phyloP scores from a whole-genome alignment of 2,329 filamentous ascomycete species.

The Penicillium sp. region DNA sequence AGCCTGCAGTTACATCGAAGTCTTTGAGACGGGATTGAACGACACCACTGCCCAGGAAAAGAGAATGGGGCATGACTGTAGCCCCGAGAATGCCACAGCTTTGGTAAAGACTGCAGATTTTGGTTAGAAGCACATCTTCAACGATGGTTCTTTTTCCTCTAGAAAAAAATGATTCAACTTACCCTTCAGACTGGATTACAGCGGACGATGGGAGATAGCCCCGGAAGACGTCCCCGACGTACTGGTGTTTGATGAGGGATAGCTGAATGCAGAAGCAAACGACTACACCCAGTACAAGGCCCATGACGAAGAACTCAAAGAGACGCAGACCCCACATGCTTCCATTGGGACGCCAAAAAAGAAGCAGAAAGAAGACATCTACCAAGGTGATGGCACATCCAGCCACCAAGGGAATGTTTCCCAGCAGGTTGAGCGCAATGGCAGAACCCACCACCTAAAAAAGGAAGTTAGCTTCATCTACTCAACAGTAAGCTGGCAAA shows the following conservation, averaged over 20 bases:
- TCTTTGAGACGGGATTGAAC: constrained; percentile 50
- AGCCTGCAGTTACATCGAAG: constrained; percentile 42
- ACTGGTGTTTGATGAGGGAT: constrained; percentile 46
- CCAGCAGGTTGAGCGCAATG: constrained; percentile 51
- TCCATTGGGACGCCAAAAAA: constrained; percentile 51
- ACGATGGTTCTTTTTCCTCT: no score
- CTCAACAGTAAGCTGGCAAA: not conserved
- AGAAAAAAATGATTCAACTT: constrained; percentile 10
- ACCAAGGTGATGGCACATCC: constrained; percentile 54
- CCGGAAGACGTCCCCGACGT: constrained; percentile 49
- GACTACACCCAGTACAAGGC: constrained; percentile 51
- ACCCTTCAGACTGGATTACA: constrained; percentile 49
- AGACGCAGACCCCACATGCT: constrained; percentile 48
- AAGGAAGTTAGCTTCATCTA: constrained; percentile 1
- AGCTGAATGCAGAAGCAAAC: constrained; percentile 55
- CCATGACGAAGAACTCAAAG: constrained; percentile 52
- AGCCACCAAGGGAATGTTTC: constrained; percentile 50
- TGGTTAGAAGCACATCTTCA: not conserved
- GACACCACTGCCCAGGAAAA: constrained; percentile 53
- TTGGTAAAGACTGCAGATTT: constrained; percentile 45
- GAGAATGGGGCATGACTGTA: constrained; percentile 56
- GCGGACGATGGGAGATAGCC: constrained; percentile 52
- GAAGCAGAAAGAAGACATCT: constrained; percentile 52
- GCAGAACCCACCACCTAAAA: constrained; percentile 53
- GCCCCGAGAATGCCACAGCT: constrained; percentile 50